These are phyloP conservation scores for Decorospora gaudefroyi DNA, from an alignment of 2,329 filamentous ascomycete species.

Conservation along the genomic window DNA sequence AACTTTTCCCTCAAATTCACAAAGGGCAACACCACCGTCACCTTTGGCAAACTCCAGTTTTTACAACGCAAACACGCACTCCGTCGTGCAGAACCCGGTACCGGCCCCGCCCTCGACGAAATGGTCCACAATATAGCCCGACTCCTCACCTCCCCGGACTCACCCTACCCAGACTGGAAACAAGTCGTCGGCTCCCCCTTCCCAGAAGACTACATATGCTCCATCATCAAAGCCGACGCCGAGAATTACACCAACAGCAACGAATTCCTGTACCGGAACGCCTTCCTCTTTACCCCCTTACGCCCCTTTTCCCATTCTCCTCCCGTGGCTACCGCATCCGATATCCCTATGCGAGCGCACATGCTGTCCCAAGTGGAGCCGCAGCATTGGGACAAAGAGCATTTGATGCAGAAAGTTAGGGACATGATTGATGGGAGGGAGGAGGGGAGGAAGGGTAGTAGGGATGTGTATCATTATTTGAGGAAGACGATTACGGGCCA, in stretches of 20 bases:
- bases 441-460: constrained; percentile 32
- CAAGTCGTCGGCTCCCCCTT: constrained; percentile 25
- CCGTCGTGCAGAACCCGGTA: constrained; percentile 52
- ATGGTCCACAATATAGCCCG: constrained; percentile 43
- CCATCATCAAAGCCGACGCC: constrained; percentile 59
- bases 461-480: constrained; percentile 44
- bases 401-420: constrained; percentile 30
- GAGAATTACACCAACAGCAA: constrained; percentile 62
- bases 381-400: constrained; percentile 33
- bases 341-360: constrained; percentile 27
- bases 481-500: constrained; percentile 37
- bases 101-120: constrained; percentile 49
- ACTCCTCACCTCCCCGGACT: constrained; percentile 37
- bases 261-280: constrained; percentile 61
- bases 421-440: constrained; percentile 36
- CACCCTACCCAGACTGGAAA: constrained; percentile 34
- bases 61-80: constrained; percentile 74
- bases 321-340: constrained; percentile 14
- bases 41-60: constrained; percentile 76
- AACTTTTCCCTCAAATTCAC: constrained; percentile 88
- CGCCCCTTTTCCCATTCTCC: constrained; percentile 18
- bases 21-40: constrained; percentile 83
- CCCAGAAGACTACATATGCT: constrained; percentile 55
- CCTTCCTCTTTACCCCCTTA: constrained; percentile 60
- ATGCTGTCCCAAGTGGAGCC: constrained; percentile 21